phyloP scores from a whole-genome alignment of 371 early-diverging fungal genomes.

The Actinomortierella ambigua region DNA sequence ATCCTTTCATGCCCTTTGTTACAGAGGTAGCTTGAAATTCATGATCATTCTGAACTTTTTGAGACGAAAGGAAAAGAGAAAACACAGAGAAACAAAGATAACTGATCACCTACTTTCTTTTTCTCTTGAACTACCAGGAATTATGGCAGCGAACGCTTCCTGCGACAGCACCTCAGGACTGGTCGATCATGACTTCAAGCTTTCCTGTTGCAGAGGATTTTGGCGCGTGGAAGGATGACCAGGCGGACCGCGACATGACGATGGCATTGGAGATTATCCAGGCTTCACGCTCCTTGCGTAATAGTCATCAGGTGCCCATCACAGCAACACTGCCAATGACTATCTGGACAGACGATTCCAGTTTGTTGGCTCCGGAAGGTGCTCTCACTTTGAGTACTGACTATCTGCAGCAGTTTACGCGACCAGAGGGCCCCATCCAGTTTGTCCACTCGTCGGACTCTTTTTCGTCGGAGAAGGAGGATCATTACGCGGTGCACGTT shows the following conservation, averaged over 20 bases:
- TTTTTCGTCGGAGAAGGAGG: not conserved
- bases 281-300: slow-evolving; percentile 66
- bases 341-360: slow-evolving; percentile 49
- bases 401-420: slow-evolving; percentile 28
- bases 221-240: slow-evolving; percentile 43
- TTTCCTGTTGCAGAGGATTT: slow-evolving; percentile 54
- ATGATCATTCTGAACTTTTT: slow-evolving; percentile 17
- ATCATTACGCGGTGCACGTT: slow-evolving; percentile 16
- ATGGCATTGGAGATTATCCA: slow-evolving; percentile 61
- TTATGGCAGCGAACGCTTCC: slow-evolving; percentile 62
- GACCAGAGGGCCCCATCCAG: slow-evolving; percentile 17
- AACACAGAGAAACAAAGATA: too few species aligned
- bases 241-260: slow-evolving; percentile 63
- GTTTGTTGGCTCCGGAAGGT: slow-evolving; percentile 40
- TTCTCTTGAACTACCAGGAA: slow-evolving; percentile 49
- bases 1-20: slow-evolving; percentile 99
- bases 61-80: too few species aligned
- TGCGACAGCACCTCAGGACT: slow-evolving; percentile 20
- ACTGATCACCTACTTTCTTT: slow-evolving; percentile 4
- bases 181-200: slow-evolving; percentile 60
- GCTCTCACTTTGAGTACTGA: slow-evolving; percentile 16
- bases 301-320: slow-evolving; percentile 63
- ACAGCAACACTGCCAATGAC: slow-evolving; percentile 56
- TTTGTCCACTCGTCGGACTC: slow-evolving; percentile 17
- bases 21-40: slow-evolving; percentile 87